These are phyloP conservation scores for Magnusiomyces starmeri DNA, from an alignment of 1,139 yeast genomes.

Conservation along the genomic window DNA sequence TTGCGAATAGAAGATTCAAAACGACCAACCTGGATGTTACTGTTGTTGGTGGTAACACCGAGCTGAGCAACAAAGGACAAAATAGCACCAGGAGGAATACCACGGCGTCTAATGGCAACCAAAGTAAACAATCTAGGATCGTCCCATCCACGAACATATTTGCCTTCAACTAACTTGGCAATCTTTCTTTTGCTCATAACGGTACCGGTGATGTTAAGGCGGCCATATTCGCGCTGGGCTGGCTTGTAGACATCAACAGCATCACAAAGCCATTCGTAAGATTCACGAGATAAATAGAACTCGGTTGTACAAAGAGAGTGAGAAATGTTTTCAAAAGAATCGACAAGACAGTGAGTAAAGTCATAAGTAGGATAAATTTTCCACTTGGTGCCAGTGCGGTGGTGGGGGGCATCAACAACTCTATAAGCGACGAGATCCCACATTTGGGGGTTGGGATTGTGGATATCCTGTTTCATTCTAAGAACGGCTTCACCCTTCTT, in stretches of 20 bases:
- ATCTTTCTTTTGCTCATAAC: constrained; percentile 92
- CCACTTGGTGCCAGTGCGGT: constrained; percentile 96
- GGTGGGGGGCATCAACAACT: constrained; percentile 85
- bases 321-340: constrained; percentile 90
- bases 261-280: constrained; percentile 98
- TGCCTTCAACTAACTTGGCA: constrained; percentile 78
- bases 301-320: constrained; percentile 96
- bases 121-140: constrained; percentile 95
- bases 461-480: constrained; percentile 87
- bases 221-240: constrained; percentile 97
- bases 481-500: constrained; percentile 87
- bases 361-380: constrained; percentile 97
- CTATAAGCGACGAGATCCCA: constrained; percentile 99
- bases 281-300: constrained; percentile 83
- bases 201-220: constrained; percentile 91
- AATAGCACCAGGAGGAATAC: constrained; percentile 99
- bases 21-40: constrained; percentile 83
- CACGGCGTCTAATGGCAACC: constrained; percentile 93
- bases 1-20: constrained; percentile 86
- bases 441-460: constrained; percentile 97
- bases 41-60: constrained; percentile 91
- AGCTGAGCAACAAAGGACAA: constrained; percentile 86
- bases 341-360: constrained; percentile 97
- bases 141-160: constrained; percentile 91
- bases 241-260: constrained; percentile 93